These are phyloP conservation scores for Hyaloscypha hepaticicola DNA, from an alignment of 495 filamentous ascomycete species.

Conservation along the genomic window DNA sequence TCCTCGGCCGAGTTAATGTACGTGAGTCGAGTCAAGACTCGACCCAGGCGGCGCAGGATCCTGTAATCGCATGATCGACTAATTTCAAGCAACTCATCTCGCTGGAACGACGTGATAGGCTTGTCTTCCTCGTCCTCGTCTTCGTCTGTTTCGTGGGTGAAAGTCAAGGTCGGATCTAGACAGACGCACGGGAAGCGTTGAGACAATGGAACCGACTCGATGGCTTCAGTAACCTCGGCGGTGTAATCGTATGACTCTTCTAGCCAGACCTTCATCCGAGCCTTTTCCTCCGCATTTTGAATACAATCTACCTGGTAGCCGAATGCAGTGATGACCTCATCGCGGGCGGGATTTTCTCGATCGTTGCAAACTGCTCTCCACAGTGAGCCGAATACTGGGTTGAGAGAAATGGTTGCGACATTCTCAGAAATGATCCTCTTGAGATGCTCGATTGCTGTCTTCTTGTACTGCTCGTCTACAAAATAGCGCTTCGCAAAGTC, in stretches of 20 bases:
- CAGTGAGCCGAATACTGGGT: conserved; percentile 47
- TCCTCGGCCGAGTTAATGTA: conserved; percentile 39
- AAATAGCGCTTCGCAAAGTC: conserved; percentile 42
- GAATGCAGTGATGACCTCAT: conserved; percentile 40
- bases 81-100: conserved; percentile 47
- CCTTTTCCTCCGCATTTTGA: conserved; percentile 33
- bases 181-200: conserved; percentile 51
- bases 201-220: conserved; percentile 42
- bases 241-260: conserved; percentile 47
- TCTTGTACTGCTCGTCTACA: conserved; percentile 37
- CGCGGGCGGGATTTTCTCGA: conserved; percentile 37
- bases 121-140: conserved; percentile 25
- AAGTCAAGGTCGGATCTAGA: conserved; percentile 44
- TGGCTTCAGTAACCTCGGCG: conserved; percentile 41
- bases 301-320: conserved; percentile 36
- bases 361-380: conserved; percentile 50
- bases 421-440: conserved; percentile 40
- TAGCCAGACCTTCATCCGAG: conserved; percentile 42
- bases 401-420: conserved; percentile 42
- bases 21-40: conserved; percentile 43
- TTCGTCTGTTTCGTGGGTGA: conserved; percentile 20
- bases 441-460: conserved; percentile 36
- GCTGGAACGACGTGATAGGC: conserved; percentile 33
- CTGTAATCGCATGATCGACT: conserved; percentile 44
- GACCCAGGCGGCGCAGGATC: conserved; percentile 42